Evolutionary conservation across 805 yeast species (phyloP), one percentile per base, ranked within the genome.

Genomic region (Brettanomyces bruxellensis): DNA sequence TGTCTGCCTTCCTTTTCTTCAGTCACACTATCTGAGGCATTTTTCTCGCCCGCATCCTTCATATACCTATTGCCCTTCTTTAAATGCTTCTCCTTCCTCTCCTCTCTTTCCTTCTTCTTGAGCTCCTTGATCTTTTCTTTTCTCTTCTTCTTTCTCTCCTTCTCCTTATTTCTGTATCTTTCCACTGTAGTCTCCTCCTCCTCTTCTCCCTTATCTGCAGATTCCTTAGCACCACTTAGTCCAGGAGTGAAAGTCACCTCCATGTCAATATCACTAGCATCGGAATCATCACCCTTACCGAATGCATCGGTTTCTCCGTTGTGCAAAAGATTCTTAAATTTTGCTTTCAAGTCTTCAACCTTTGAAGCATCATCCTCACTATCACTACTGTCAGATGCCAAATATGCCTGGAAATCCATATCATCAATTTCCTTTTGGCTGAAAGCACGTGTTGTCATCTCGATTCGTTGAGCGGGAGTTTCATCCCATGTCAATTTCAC

Each of bases 401-500:
- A 69, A 58, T 90, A 93, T 1, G 98, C 96, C 56, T 86, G 79
- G 68, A 90, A 83, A 63, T 90, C 97, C 89, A 83, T 83, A 44
- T 84, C 91, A 55, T 84, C 93, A 42, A 88, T 72, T 61, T 93
- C 98, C 60, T 85, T 81, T 61, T 86, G 93, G 43, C 88, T 79
- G 62, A 93, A 91, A 5, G 89, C 87, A 54, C 83, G 81, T 13
- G 84, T 75, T 1, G 96, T 76, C 45, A 90, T 63, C 48, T 83
- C 79, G 14, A 79, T 64, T 58, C 99, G 78, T 58, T 89, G 97
- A 48, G 81, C 83, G 5, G 99, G 98, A 0, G 98, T 95, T 67
- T 91, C 98, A 65, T 93, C 99, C 99, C 99, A 93, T 0, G 98
- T 90, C 54, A 93, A 72, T 63, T 87, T 90, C 43, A 93, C 99